A percentile compares a stretch with the other conserved stretches of the same genome.
Conservation (phyloP, 371 early-diverging fungal genomes). For the Lichtheimia ornata region DNA sequence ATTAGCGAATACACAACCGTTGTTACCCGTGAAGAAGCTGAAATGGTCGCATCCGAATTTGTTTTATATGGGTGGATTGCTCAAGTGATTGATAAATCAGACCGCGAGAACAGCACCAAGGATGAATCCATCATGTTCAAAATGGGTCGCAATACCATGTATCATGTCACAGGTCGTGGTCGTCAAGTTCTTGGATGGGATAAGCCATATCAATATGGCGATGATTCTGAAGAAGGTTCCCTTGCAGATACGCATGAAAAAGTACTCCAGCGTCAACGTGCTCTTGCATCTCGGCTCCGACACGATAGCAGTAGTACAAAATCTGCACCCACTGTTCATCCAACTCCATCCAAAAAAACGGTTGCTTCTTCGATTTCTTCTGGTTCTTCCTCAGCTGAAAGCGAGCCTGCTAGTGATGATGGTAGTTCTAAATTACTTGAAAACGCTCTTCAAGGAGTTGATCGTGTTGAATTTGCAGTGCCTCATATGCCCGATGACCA, state of each 20-base stretch:
- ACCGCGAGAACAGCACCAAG: conserved; percentile 16
- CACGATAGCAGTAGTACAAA: background rate
- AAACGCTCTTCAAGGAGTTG: background rate
- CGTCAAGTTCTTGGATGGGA: conserved; percentile 56
- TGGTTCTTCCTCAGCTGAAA: conserved; percentile 11
- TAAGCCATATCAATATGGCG: background rate
- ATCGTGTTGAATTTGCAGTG: background rate
- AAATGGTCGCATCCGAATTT: conserved; percentile 56
- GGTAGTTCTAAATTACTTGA: background rate
- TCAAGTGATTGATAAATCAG: conserved; percentile 48
- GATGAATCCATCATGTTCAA: conserved; percentile 40
- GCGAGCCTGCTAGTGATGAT: background rate
- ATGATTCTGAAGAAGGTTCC: background rate
- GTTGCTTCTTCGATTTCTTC: conserved; percentile 4
- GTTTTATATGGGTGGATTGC: conserved; percentile 55
- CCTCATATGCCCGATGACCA: background rate
- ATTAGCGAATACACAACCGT: conserved; percentile 62
- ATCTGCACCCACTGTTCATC: conserved; percentile 4
- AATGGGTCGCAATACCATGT: conserved; percentile 47
- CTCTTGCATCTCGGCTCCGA: conserved; percentile 8
- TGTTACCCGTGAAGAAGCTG: conserved; percentile 60
- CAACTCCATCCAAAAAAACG: background rate
- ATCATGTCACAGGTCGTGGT: conserved; percentile 59
- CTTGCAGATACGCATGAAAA: conserved; percentile 8
- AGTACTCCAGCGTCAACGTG: conserved; percentile 8